phyloP scores from a whole-genome alignment of 495 filamentous ascomycete species.

The Trichocladium antarcticum region DNA sequence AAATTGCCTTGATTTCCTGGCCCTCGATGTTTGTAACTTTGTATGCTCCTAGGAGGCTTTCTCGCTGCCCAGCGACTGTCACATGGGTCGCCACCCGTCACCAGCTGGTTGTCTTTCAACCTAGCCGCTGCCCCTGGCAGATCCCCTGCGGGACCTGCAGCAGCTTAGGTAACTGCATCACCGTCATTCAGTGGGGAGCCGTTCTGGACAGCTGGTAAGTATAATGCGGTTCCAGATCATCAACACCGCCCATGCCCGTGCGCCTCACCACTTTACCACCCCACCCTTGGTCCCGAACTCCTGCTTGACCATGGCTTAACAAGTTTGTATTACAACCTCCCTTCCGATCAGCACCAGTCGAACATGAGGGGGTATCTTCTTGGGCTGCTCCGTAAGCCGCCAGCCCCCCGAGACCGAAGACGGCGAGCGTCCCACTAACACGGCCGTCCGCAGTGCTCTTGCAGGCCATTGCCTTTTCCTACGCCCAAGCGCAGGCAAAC shows the following conservation, averaged over 20 bases:
- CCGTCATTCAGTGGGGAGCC: slow-evolving; percentile 5
- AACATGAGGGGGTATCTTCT: slow-evolving; percentile 34
- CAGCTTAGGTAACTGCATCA: slow-evolving; percentile 1
- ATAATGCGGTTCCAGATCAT: neutral
- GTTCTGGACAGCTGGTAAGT: slow-evolving; percentile 14
- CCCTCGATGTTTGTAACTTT: too few relatives aligned
- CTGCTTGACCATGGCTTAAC: slow-evolving; percentile 19
- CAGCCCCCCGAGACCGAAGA: neutral
- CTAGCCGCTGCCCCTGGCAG: too few relatives aligned
- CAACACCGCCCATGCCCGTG: neutral
- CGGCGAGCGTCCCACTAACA: slow-evolving; percentile 16
- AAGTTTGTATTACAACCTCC: neutral
- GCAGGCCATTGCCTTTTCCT: slow-evolving; percentile 31
- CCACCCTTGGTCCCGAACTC: neutral
- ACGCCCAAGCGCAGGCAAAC: slow-evolving; percentile 22
- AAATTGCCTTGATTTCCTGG: too few relatives aligned
- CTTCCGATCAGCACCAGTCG: slow-evolving; percentile 12
- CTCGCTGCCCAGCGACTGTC: too few relatives aligned
- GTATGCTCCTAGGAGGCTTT: too few relatives aligned
- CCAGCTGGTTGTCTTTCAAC: neutral
- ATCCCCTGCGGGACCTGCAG: neutral
- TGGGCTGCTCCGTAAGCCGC: slow-evolving; percentile 34
- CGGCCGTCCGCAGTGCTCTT: slow-evolving; percentile 32
- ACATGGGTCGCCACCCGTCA: too few relatives aligned
- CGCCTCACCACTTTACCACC: neutral